Evolutionary conservation across 2,329 filamentous ascomycete species (phyloP), one percentile per base, ranked within the genome.

Genomic region (Phialocephala subalpina): DNA sequence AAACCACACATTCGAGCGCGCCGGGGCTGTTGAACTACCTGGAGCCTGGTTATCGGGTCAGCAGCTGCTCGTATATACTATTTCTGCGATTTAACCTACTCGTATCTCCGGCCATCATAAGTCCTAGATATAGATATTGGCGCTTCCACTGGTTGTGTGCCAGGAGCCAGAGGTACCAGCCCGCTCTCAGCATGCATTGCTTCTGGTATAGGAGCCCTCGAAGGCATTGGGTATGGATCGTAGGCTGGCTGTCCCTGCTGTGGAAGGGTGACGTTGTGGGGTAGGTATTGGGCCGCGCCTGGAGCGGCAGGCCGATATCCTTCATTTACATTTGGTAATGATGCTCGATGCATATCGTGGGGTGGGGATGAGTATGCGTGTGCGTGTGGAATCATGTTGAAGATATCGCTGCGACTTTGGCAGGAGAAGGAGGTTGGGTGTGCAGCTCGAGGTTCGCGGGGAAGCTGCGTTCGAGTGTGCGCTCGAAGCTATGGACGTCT

Each of bases 1-100:
- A 98, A 99, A 8, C 96, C 96, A 82, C 96, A 99, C 96, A 98
- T 98, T 68, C 96, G 92, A 71, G 96, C 96, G 74, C 96, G 89
- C 74, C 93, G 86, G 59, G 96, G 96, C 79, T 98, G 94, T 81
- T 99, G 96, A 71, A 92, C 89, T 67, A 97, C 93, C 71, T 90
- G 83, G 59, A 97, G 85, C 68, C 89, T 91, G 78, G 79, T 7
- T 83, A n/a, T 33, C n/a, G 18, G 18, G 49, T 74, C 60, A 73
- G 69, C 45, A 63, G 45, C 18, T 36, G 35, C 53, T 38, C 16
- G 36, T 18, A 29, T 12, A 36, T 42, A 49, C 9, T 33, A 22
- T 22, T n/a, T 40, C 55, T 38, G 9, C 11, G 16, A 27, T n/a
- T 56, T 27, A 3, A 73, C 73, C n/a, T 69, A 75, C 74, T 74